Evolutionary conservation across 139 green algal species (phyloP), one percentile per base, ranked within the genome.

Genomic region (Haematococcus sp.): DNA sequence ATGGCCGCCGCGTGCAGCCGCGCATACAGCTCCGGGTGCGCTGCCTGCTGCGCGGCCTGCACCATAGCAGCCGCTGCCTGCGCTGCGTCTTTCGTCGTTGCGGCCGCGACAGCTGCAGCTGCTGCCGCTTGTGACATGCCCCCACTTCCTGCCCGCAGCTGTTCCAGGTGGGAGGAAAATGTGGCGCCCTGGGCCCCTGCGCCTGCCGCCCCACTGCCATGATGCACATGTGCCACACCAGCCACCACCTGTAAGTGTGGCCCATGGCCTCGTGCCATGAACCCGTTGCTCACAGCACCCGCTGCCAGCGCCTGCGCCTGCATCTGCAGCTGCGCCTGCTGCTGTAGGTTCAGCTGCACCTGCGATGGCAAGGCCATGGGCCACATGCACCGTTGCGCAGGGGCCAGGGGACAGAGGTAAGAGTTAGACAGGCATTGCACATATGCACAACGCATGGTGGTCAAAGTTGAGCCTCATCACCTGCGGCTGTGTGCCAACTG

Each of bases 281-380:
- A 43, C 4, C 58, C 25, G 25, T 65, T 65, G 3, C 20, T 4
- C 58, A 65, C 58, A 4, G 58, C 58, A 3, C 58, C 58, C 11
- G 58, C 58, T 4, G 58, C 58, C 58, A 65, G 25, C 33, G 46
- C 46, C 58, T 68, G 58, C 59, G 34, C 23, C 58, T 76, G 70
- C 65, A 75, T 52, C 51, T 68, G 55, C 63, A 72, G 63, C 68
- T 60, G 64, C 60, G 27, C 35, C 55, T 54, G 43, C 44, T 69
- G 76, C 32, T 49, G 73, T 54, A 27, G 68, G 59, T 74, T 20
- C 46, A 59, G 58, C 66, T 52, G 69, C 28, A 34, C 11, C 52
- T 54, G 55, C 67, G 49, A 11, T 32, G 33, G 54, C 30, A 22
- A 3, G 28, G 1, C 2, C 30, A 35, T 5, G 59, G 35, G 22